Evolutionary conservation across 371 early-diverging fungal genomes (phyloP).

Genomic region (Apophysomyces elegans): DNA sequence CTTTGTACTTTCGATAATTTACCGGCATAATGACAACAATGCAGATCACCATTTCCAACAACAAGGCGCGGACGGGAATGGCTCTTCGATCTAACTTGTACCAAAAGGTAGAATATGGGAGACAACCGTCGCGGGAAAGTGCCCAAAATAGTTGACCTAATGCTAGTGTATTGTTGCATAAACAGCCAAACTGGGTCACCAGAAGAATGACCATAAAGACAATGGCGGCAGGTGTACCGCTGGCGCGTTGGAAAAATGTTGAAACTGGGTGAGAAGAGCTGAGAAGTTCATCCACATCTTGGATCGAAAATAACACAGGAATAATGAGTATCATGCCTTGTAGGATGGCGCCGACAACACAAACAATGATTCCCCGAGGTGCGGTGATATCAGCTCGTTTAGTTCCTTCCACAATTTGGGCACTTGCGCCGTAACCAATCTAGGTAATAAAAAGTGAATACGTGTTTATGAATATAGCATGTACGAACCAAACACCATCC

Average conservation of each 20-base stretch:
- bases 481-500: constrained; percentile 37
- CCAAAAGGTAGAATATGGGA: constrained; percentile 27
- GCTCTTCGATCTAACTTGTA: constrained; percentile 24
- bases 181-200: constrained; percentile 26
- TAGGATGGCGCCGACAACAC: constrained; percentile 36
- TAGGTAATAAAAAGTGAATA: neutral
- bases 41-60: constrained; percentile 22
- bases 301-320: constrained; percentile 40
- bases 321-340: constrained; percentile 43
- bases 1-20: neutral
- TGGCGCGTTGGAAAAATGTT: constrained; percentile 26
- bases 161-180: constrained; percentile 23
- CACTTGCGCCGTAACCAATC: constrained; percentile 48
- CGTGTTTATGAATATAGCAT: neutral
- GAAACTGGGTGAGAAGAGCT: constrained; percentile 25
- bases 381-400: constrained; percentile 43
- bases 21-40: constrained; percentile 34
- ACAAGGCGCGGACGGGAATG: constrained; percentile 23
- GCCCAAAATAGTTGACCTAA: constrained; percentile 30
- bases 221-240: constrained; percentile 15
- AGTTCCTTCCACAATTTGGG: constrained; percentile 53
- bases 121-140: constrained; percentile 29
- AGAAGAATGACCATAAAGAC: constrained; percentile 34
- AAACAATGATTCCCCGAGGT: constrained; percentile 50
- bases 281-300: constrained; percentile 38